These are phyloP conservation scores for Alliaria petiolata DNA, from an alignment of 345 rosid genomes.

Conservation along the genomic window DNA sequence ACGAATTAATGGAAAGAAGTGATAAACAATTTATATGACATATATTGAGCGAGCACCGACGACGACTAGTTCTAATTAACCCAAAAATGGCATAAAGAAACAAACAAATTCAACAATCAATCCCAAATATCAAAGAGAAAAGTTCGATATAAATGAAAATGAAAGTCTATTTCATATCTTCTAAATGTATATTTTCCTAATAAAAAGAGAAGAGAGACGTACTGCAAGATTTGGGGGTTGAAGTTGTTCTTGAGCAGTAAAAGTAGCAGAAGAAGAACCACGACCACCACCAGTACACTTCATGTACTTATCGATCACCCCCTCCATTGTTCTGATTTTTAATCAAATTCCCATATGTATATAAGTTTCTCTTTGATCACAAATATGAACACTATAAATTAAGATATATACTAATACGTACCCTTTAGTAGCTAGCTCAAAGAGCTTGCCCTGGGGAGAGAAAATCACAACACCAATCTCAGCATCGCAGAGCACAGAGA, in stretches of 20 bases:
- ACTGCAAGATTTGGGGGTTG: constrained; percentile 33
- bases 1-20: not conserved
- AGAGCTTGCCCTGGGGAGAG: constrained; percentile 79
- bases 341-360: constrained; percentile 4
- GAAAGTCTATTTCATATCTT: too few species aligned
- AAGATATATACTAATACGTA: constrained; percentile 9
- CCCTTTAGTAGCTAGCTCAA: constrained; percentile 89
- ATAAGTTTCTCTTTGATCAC: not conserved
- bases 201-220: constrained; percentile 7
- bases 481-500: constrained; percentile 92
- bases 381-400: not conserved
- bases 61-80: not conserved
- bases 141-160: not conserved
- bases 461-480: constrained; percentile 83
- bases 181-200: too few species aligned
- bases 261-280: constrained; percentile 36
- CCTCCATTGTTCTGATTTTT: constrained; percentile 50
- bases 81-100: not conserved
- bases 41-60: not conserved
- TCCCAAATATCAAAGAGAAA: not conserved
- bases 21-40: not conserved
- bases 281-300: constrained; percentile 42
- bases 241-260: constrained; percentile 31
- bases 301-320: constrained; percentile 54
- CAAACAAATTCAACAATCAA: not conserved